Conservation (phyloP, 495 filamentous ascomycete genomes). For the Penicillium alfredii region DNA sequence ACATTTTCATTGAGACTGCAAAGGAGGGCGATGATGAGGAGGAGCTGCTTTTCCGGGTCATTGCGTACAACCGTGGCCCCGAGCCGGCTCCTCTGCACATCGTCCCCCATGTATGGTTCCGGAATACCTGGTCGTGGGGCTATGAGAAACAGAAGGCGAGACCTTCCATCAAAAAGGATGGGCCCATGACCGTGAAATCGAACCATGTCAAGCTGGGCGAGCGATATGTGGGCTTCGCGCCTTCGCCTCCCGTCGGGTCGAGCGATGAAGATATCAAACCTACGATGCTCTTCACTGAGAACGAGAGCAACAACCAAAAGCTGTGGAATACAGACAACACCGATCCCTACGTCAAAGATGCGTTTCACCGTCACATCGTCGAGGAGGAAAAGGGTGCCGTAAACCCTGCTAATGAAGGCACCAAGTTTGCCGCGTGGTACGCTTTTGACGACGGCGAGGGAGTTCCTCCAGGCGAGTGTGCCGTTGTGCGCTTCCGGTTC, state of each 20-base stretch:
- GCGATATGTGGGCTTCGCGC: slow-evolving; percentile 77
- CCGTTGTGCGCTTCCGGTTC: slow-evolving; percentile 88
- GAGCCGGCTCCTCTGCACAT: slow-evolving; percentile 89
- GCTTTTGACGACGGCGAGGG: slow-evolving; percentile 83
- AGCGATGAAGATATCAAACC: slow-evolving; percentile 80
- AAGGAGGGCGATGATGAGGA: slow-evolving; percentile 87
- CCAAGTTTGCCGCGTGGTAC: slow-evolving; percentile 89
- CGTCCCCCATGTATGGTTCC: slow-evolving; percentile 91
- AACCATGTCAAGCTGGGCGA: slow-evolving; percentile 74
- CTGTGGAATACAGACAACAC: slow-evolving; percentile 74
- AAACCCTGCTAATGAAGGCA: slow-evolving; percentile 74
- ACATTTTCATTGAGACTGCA: slow-evolving; percentile 93
- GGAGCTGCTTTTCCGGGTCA: slow-evolving; percentile 88
- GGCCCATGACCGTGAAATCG: slow-evolving; percentile 61
- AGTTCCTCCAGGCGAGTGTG: slow-evolving; percentile 83
- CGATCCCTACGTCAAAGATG: slow-evolving; percentile 86
- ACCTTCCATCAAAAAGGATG: slow-evolving; percentile 61
- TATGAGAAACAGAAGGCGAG: slow-evolving; percentile 65
- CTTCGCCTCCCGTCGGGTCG: slow-evolving; percentile 74
- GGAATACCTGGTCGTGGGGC: slow-evolving; percentile 95
- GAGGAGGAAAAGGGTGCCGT: slow-evolving; percentile 70
- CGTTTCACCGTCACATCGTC: slow-evolving; percentile 85
- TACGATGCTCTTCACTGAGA: slow-evolving; percentile 83
- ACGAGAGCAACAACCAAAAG: slow-evolving; percentile 78
- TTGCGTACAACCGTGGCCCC: slow-evolving; percentile 90